These are phyloP conservation scores for Erythrophleum ivorense DNA, from an alignment of 331 rosid species.

Conservation along the genomic window DNA sequence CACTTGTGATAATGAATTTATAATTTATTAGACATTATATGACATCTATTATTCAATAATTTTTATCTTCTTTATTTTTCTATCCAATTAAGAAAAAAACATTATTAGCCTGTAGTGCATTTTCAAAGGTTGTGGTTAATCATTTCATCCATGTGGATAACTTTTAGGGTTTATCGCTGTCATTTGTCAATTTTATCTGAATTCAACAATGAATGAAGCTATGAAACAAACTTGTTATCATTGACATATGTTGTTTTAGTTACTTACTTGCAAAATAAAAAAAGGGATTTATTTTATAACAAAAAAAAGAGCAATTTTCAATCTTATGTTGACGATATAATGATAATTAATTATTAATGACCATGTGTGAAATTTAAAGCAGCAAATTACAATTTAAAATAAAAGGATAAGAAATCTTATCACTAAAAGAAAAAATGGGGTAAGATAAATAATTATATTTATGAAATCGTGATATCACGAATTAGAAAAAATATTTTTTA, in stretches of 20 bases:
- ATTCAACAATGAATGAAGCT: too few relatives aligned
- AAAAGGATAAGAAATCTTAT: background rate
- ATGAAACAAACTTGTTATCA: too few relatives aligned
- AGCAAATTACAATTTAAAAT: too few relatives aligned
- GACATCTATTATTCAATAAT: background rate
- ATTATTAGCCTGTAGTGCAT: too few relatives aligned
- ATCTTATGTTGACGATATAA: background rate
- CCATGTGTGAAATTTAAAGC: background rate
- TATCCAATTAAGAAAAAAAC: too few relatives aligned
- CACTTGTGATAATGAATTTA: constrained; percentile 4
- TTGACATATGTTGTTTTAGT: background rate
- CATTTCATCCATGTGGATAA: too few relatives aligned
- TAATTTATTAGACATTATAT: background rate
- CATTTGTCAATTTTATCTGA: too few relatives aligned
- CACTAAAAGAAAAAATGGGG: background rate
- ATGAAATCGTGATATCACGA: too few relatives aligned
- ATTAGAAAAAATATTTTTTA: too few relatives aligned
- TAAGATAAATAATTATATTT: background rate
- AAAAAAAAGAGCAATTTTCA: background rate
- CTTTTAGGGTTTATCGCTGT: too few relatives aligned
- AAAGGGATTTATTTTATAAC: too few relatives aligned
- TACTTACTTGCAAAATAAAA: background rate
- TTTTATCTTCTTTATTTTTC: background rate
- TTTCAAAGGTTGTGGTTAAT: too few relatives aligned
- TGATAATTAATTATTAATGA: background rate